Evolutionary conservation across 352 stramenopile genomes (phyloP).

Genomic region (Phytophthora boehmeriae): DNA sequence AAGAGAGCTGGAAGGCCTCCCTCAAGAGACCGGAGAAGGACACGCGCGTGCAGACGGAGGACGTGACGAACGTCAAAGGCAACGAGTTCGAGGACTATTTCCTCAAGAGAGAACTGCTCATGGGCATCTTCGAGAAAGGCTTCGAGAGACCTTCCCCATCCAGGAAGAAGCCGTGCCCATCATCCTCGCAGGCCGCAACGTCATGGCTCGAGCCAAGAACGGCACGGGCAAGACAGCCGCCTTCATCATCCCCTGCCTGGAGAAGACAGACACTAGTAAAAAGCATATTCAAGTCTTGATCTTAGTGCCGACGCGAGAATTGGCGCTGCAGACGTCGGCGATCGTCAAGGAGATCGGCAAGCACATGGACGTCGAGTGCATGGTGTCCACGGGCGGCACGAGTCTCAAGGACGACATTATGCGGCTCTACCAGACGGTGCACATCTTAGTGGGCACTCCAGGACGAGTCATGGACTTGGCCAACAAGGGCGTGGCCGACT

Average conservation of each 20-base stretch:
- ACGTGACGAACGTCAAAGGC: conserved; percentile 99
- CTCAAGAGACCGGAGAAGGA: conserved; percentile 87
- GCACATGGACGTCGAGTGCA: conserved; percentile 96
- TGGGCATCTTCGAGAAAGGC: conserved; percentile 99
- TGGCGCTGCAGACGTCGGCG: conserved; percentile 98
- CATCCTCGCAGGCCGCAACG: conserved; percentile 97
- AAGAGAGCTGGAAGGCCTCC: conserved; percentile 76
- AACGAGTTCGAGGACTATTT: conserved; percentile 99
- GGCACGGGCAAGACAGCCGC: conserved; percentile 99
- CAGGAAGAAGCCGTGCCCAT: conserved; percentile 99
- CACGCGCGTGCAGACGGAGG: conserved; percentile 92
- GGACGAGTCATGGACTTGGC: conserved; percentile 98
- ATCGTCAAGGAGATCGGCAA: conserved; percentile 99
- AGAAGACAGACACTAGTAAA: conserved; percentile 98
- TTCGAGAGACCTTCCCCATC: conserved; percentile 99
- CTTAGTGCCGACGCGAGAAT: conserved; percentile 98
- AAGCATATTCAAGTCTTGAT: conserved; percentile 99
- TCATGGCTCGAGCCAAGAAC: conserved; percentile 99
- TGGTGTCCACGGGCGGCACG: conserved; percentile 98
- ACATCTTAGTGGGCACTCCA: conserved; percentile 99
- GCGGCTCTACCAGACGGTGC: conserved; percentile 99
- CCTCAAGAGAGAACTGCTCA: conserved; percentile 98
- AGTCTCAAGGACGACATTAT: conserved; percentile 99
- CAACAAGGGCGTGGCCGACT: conserved; percentile 97
- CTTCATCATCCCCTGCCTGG: conserved; percentile 99